Evolutionary conservation across 2,329 filamentous ascomycete genomes (phyloP).

Genomic region (Xenoacremonium recifei): DNA sequence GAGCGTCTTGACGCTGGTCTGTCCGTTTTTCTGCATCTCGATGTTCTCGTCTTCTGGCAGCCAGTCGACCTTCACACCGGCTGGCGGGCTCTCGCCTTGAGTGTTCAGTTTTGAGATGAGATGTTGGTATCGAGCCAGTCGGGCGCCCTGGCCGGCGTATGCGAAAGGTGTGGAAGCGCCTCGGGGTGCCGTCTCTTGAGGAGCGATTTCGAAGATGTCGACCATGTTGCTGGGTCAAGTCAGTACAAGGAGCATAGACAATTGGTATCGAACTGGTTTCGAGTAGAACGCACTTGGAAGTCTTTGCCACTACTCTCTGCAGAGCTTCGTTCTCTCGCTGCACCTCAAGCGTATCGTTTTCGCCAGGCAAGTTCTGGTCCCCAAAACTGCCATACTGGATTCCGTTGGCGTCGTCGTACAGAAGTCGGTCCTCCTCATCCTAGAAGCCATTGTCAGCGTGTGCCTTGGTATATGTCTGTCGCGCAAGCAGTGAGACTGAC

Average conservation of each 20-base stretch:
- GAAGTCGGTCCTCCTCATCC: slow-evolving; percentile 57
- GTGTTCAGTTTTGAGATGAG: slow-evolving; percentile 58
- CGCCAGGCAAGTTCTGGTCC: slow-evolving; percentile 51
- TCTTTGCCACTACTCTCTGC: slow-evolving; percentile 61
- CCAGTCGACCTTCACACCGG: slow-evolving; percentile 55
- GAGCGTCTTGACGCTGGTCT: slow-evolving; percentile 32
- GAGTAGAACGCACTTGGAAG: slow-evolving; percentile 55
- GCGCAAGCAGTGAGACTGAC: slow-evolving; percentile 32
- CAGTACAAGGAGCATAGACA: not conserved
- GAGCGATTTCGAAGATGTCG: slow-evolving; percentile 65
- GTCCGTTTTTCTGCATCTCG: slow-evolving; percentile 41
- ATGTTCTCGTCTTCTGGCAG: slow-evolving; percentile 49
- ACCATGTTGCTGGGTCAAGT: slow-evolving; percentile 56
- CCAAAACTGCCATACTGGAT: slow-evolving; percentile 63
- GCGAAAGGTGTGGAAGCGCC: slow-evolving; percentile 39
- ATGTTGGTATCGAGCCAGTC: slow-evolving; percentile 58
- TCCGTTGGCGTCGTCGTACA: slow-evolving; percentile 60
- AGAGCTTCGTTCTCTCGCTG: slow-evolving; percentile 64
- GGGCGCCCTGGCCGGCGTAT: slow-evolving; percentile 54
- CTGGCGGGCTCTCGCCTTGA: slow-evolving; percentile 37
- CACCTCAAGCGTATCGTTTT: slow-evolving; percentile 60
- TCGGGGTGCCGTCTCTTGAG: slow-evolving; percentile 43
- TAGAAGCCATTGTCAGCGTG: slow-evolving; percentile 21
- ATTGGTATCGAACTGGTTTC: too few species aligned
- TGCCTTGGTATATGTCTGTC: not conserved